These are phyloP conservation scores for Celoporthe dispersa DNA, from an alignment of 2,329 filamentous ascomycete genomes.

Conservation along the genomic window DNA sequence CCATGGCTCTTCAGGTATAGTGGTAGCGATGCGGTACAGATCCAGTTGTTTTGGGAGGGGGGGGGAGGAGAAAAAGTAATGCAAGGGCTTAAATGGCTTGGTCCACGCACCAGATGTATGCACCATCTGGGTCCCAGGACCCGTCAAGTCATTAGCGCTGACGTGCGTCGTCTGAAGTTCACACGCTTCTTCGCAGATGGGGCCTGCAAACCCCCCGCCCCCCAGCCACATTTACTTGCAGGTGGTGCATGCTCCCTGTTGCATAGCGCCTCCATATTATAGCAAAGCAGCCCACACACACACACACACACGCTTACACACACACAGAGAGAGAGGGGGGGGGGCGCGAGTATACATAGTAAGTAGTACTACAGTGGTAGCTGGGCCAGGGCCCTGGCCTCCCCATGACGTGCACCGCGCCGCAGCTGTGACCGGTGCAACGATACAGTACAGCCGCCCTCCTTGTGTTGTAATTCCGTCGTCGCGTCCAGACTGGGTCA, in stretches of 20 bases:
- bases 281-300: background rate
- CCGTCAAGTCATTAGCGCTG: conserved; percentile 12
- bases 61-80: background rate
- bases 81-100: background rate
- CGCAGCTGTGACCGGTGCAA: background rate
- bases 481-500: background rate
- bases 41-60: background rate
- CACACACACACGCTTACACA: too few relatives aligned
- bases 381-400: background rate
- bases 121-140: background rate
- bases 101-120: conserved; percentile 2
- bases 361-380: background rate
- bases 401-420: conserved; percentile 5
- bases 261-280: conserved; percentile 3
- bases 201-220: background rate
- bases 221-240: background rate
- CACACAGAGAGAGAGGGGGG: too few relatives aligned
- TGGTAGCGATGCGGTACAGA: conserved; percentile 3
- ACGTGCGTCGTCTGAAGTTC: conserved; percentile 17
- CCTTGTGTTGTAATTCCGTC: background rate
- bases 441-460: conserved; percentile 7
- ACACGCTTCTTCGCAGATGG: conserved; percentile 4
- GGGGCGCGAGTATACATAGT: too few relatives aligned
- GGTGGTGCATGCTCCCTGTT: background rate
- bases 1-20: conserved; percentile 6